A percentile compares a stretch with the other conserved stretches of the same genome.
phyloP scores from a whole-genome alignment of 345 rosid species.

The Eucalyptus pauciflora region DNA sequence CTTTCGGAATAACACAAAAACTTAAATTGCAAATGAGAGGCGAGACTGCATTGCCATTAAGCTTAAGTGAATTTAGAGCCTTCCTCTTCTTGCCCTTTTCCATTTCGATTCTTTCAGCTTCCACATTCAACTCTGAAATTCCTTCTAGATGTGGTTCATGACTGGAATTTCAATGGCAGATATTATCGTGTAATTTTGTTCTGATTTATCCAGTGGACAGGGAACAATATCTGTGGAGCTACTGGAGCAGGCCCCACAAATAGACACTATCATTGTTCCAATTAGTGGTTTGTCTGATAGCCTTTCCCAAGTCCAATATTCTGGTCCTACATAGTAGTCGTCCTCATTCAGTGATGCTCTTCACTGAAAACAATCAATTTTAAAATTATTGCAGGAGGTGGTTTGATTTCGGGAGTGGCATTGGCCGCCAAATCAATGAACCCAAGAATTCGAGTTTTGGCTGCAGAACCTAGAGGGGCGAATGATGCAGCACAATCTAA shows the following conservation, averaged over 20 bases:
- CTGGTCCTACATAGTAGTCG: background rate
- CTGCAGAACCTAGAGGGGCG: conserved; percentile 88
- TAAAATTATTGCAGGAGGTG: conserved; percentile 44
- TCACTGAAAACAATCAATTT: background rate
- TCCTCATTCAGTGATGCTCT: background rate
- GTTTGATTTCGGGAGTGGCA: conserved; percentile 86
- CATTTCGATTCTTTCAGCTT: background rate
- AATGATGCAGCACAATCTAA: conserved; percentile 92
- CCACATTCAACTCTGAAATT: background rate
- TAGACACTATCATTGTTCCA: conserved; percentile 71
- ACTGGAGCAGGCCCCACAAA: conserved; percentile 56
- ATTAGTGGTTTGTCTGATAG: conserved; percentile 50
- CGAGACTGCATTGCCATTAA: background rate
- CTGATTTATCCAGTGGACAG: conserved; percentile 57
- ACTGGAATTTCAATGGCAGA: background rate
- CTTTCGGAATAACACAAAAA: background rate
- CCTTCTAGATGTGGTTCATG: background rate
- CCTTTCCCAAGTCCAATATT: background rate
- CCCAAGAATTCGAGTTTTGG: conserved; percentile 66
- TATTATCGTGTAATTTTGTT: background rate
- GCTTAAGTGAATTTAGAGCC: background rate
- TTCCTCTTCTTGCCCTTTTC: background rate
- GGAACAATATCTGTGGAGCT: conserved; percentile 82
- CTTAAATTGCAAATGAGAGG: background rate
- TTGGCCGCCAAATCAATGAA: conserved; percentile 83